Base-by-base conservation (phyloP, 2,329 filamentous ascomycete genomes). In the Colletotrichum limetticola region DNA sequence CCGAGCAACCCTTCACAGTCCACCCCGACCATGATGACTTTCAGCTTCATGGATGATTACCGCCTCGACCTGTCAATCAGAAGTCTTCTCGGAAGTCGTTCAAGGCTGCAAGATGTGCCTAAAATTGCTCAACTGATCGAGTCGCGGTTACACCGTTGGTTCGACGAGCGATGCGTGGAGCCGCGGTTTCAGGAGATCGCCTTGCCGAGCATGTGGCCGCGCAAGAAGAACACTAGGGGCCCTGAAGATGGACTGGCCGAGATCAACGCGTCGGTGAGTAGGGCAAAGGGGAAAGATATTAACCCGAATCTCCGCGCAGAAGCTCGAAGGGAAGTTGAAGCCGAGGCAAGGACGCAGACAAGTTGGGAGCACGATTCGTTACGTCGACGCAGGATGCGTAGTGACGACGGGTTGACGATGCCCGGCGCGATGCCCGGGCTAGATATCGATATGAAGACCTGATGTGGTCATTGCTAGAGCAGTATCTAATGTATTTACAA, bases 41-140 rank as follows among this genome's bases (percentile, higher is more conserved):
- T 99, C 82, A 97, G 95, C 69, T 99, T 99, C 80, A 88, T 96
- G 42, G 94, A 96, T 80, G 94, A 97, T 83, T 97, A 97, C 83
- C 88, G 94, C 30, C 87, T 97, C 24, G 94, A 97, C 81, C 92
- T 97, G 75, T 94, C 92, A 4, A 93, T 96, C 32, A 89, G 93
- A 74, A 95, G 93, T 66, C 87, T 97, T 16, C 89, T 97, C 5
- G 94, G 94, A 46, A 94, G 92, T 72, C 90, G 94, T n/a, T 94
- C 92, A 3, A 88, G 94, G 19, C 84, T 97, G 3, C 94, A 97
- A 79, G 94, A 97, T 80, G 93, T 97, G 1, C 94, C 94, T 32
- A 97, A 97, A 80, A 96, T 97, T 77, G 94, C 94, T 0, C 93
- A 96, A 80, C 86, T 97, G 1, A 91, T 97, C 53, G 94, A 97